A percentile compares a stretch with the other conserved stretches of the same genome.
Evolutionary conservation across 2,329 filamentous ascomycete species (phyloP).

Genomic region (Aspergillus sp.): DNA sequence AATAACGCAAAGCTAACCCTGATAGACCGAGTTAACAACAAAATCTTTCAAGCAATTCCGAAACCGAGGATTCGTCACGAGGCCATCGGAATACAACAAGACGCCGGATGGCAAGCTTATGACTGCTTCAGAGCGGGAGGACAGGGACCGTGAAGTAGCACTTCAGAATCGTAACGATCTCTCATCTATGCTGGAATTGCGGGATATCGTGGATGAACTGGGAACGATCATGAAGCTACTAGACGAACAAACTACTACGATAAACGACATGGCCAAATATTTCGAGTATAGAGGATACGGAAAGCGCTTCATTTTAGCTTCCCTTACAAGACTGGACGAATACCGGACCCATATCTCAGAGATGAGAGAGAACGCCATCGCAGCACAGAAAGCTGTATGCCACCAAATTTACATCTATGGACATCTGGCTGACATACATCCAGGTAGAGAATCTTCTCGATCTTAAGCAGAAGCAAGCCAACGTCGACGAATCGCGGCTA

Average conservation of each 20-base stretch:
- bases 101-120: conserved; percentile 29
- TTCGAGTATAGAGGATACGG: conserved; percentile 43
- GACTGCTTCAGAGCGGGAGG: conserved; percentile 34
- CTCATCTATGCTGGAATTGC: conserved; percentile 61
- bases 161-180: conserved; percentile 63
- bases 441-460: conserved; percentile 65
- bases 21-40: conserved; percentile 62
- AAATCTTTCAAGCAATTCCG: conserved; percentile 63
- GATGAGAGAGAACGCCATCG: conserved; percentile 60
- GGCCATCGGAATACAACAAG: conserved; percentile 31
- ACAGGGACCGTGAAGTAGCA: conserved; percentile 52
- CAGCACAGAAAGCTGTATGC: conserved; percentile 56
- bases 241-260: conserved; percentile 54
- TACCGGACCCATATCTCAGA: conserved; percentile 56
- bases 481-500: conserved; percentile 65
- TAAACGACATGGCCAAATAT: conserved; percentile 42
- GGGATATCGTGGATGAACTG: conserved; percentile 66
- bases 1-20: neutral
- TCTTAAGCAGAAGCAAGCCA: conserved; percentile 66
- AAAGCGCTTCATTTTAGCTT: conserved; percentile 53
- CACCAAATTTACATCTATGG: neutral
- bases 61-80: conserved; percentile 55
- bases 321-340: conserved; percentile 54
- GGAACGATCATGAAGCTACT: conserved; percentile 58
- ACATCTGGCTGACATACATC: conserved; percentile 1